Base-by-base conservation (phyloP, 2,329 filamentous ascomycete species). In the Apiospora sp. region DNA sequence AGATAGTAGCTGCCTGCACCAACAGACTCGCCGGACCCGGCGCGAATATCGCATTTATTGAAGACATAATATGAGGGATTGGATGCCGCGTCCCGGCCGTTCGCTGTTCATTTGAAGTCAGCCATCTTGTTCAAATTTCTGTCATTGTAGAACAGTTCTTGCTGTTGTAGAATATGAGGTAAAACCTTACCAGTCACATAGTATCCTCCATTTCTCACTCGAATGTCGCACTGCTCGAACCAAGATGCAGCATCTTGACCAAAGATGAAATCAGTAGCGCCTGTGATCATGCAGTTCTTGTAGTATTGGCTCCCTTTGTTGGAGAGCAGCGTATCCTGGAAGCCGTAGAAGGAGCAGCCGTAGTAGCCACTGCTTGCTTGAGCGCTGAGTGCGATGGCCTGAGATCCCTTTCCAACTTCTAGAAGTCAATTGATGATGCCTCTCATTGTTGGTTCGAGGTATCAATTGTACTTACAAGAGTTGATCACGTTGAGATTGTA, bases 401-500 rank as follows among this genome's bases (percentile, higher is more conserved):
- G 86, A 72, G 80, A 83, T 0, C 85, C 85, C 74, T 83, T 73
- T n/a, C 86, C 86, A 71, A 84, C 77, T 78, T 14, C 3, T 6
- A n/a, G 37, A 41, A 41, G 7, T 41, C 10, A 41, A 10, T 41
- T 10, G 37, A 10, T 41, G 10, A 41, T 41, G 2, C 37, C 10
- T 10, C 8, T 41, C 37, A 10, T 41, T 10, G 2, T 10, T 41
- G 37, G 6, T 8, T 41, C 10, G 37, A 7, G 37, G 8, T 10
- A 41, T 1, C 7, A 41, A 7, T 7, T 41, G 37, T 41, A 76
- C 75, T 58, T 67, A 78, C 76, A 85, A 0, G 81, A 82, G 75
- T 87, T 88, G 16, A 81, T 80, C 14, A 87, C 80, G 71, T 87
- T 89, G 78, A 92, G 83, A 75, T 92, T 92, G 83, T 92, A 92